Evolutionary conservation across 495 filamentous ascomycete species (phyloP).

Genomic region (Penicillium fimorum): DNA sequence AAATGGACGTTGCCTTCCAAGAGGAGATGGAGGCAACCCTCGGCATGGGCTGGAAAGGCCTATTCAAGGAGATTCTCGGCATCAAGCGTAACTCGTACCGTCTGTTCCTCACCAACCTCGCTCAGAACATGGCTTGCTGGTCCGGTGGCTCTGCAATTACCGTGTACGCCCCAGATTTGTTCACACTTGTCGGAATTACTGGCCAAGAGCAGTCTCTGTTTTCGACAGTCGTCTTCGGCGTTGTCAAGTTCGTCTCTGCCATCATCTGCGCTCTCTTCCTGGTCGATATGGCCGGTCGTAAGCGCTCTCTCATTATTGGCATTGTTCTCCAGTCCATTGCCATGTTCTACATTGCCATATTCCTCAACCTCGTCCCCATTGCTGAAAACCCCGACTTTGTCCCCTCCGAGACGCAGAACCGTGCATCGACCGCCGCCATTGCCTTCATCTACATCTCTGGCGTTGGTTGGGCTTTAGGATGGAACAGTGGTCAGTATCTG

Average conservation of each 20-base stretch:
- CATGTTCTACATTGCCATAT: slow-evolving; percentile 20
- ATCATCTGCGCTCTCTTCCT: slow-evolving; percentile 46
- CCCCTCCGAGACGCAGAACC: background rate
- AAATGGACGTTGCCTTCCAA: slow-evolving; percentile 57
- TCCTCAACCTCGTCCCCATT: slow-evolving; percentile 21
- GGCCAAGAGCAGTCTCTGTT: slow-evolving; percentile 55
- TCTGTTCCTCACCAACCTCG: slow-evolving; percentile 47
- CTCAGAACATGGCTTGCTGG: slow-evolving; percentile 57
- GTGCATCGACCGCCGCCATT: slow-evolving; percentile 9
- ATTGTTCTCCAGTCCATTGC: slow-evolving; percentile 16
- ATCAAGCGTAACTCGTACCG: slow-evolving; percentile 38
- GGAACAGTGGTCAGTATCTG: slow-evolving; percentile 21
- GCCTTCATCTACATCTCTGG: slow-evolving; percentile 19
- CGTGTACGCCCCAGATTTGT: slow-evolving; percentile 26
- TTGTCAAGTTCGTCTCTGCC: slow-evolving; percentile 57
- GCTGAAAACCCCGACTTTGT: background rate
- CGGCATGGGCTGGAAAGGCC: slow-evolving; percentile 7
- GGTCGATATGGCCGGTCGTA: slow-evolving; percentile 18
- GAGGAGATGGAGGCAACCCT: slow-evolving; percentile 54
- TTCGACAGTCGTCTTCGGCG: slow-evolving; percentile 57
- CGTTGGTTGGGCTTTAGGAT: slow-evolving; percentile 19
- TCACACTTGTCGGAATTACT: slow-evolving; percentile 52
- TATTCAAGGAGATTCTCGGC: slow-evolving; percentile 6
- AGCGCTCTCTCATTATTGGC: slow-evolving; percentile 14
- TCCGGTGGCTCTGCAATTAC: slow-evolving; percentile 58